These are phyloP conservation scores for Rubroboletus pulcherrimus DNA, from an alignment of 768 basidiomycete species.

Conservation along the genomic window DNA sequence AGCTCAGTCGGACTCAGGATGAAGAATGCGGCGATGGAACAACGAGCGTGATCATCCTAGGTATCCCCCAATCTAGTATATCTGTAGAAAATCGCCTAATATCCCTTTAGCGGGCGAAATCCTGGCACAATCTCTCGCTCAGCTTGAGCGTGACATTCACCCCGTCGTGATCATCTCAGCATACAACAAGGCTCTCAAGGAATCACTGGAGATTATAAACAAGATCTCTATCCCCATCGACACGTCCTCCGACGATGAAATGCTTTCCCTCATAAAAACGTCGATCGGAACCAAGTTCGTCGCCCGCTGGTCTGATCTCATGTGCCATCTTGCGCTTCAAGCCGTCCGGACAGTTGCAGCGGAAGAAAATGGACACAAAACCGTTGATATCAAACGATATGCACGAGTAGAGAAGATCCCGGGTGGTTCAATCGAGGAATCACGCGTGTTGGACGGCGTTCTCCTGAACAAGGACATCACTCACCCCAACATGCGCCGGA, in stretches of 20 bases:
- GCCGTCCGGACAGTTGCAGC: conserved; percentile 87
- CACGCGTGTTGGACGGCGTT: conserved; percentile 80
- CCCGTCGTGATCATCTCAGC: conserved; percentile 98
- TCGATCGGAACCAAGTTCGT: conserved; percentile 99
- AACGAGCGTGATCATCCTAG: conserved; percentile 96
- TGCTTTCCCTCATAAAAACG: conserved; percentile 96
- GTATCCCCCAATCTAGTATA: conserved; percentile 40
- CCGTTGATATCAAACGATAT: conserved; percentile 97
- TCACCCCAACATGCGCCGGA: conserved; percentile 91
- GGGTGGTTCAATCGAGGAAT: conserved; percentile 95
- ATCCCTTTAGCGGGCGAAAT: conserved; percentile 79
- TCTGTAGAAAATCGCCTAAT: neutral
- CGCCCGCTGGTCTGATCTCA: conserved; percentile 92
- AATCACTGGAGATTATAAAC: conserved; percentile 85
- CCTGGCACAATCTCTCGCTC: conserved; percentile 87
- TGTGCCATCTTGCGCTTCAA: conserved; percentile 92
- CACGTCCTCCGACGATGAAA: conserved; percentile 77
- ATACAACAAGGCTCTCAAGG: conserved; percentile 93
- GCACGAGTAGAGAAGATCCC: conserved; percentile 97
- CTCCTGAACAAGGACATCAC: conserved; percentile 99
- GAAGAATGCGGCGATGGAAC: conserved; percentile 99
- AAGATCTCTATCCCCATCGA: conserved; percentile 89
- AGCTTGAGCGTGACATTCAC: conserved; percentile 95
- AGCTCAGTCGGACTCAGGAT: conserved; percentile 95
- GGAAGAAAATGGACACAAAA: conserved; percentile 72